phyloP scores from a whole-genome alignment of 177 flowering plant genomes.

The Tripterygium wilfordii region DNA sequence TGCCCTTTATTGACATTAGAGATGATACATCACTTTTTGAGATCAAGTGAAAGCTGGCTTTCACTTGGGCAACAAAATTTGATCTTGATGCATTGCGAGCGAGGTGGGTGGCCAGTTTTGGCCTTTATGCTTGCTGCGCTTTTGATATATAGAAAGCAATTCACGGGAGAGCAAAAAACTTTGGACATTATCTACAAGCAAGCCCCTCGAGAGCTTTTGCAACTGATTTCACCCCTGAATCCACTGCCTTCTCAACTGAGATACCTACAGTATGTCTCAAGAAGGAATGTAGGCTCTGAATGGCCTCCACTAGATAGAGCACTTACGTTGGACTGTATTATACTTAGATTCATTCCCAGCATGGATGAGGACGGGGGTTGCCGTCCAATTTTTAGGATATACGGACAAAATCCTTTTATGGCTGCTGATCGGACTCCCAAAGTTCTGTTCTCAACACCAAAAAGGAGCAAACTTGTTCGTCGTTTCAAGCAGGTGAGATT shows the following conservation, averaged over 20 bases:
- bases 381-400: constrained; percentile 54
- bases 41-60: constrained; percentile 64
- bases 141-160: constrained; percentile 48
- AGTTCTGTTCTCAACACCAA: constrained; percentile 52
- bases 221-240: constrained; percentile 48
- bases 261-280: constrained; percentile 61
- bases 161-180: constrained; percentile 48
- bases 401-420: constrained; percentile 56
- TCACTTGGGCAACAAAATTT: constrained; percentile 50
- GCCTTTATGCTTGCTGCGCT: constrained; percentile 68
- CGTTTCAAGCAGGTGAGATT: constrained; percentile 43
- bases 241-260: constrained; percentile 66
- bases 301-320: constrained; percentile 66
- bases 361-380: constrained; percentile 58
- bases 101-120: constrained; percentile 61
- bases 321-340: constrained; percentile 54
- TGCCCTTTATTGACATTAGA: constrained; percentile 62
- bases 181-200: constrained; percentile 64
- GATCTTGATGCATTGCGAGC: constrained; percentile 58
- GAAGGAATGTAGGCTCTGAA: constrained; percentile 52
- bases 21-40: constrained; percentile 58
- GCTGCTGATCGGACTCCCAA: constrained; percentile 47
- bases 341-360: constrained; percentile 44
- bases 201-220: constrained; percentile 57
- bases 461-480: constrained; percentile 37